These are phyloP conservation scores for Lasiosphaeris hirsuta DNA, from an alignment of 495 filamentous ascomycete genomes.

Conservation along the genomic window DNA sequence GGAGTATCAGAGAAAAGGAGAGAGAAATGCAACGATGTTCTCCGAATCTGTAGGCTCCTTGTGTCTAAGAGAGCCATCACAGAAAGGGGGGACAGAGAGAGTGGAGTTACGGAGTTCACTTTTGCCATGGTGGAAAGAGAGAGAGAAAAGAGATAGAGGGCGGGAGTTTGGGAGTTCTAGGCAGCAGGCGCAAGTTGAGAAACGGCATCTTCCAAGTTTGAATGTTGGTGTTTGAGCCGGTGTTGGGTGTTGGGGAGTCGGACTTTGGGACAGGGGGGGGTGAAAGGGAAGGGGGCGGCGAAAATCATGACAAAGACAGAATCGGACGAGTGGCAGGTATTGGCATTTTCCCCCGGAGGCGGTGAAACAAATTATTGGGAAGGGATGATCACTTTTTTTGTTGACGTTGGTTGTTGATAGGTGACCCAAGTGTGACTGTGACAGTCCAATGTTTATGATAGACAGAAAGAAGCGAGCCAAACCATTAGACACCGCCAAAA, in stretches of 20 bases:
- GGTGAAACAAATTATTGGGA: background rate
- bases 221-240: background rate
- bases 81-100: too few species aligned
- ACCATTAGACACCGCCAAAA: conserved; percentile 9
- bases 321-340: background rate
- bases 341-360: too few species aligned
- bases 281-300: too few species aligned
- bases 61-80: too few species aligned
- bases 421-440: conserved; percentile 6
- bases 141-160: background rate
- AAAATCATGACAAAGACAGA: background rate
- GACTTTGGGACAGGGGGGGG: background rate
- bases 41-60: background rate
- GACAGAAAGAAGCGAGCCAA: conserved; percentile 8
- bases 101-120: too few species aligned
- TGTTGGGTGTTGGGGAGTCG: background rate
- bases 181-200: too few species aligned
- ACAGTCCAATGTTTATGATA: conserved; percentile 4
- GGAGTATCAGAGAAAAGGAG: background rate
- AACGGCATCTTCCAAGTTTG: too few species aligned
- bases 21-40: background rate
- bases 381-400: conserved; percentile 5
- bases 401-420: conserved; percentile 6
- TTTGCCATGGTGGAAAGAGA: background rate
- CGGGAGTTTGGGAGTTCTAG: background rate